A percentile compares a stretch with the other conserved stretches of the same genome.
Evolutionary conservation across 306 rosid species (phyloP).

Genomic region (Sicyos edulis): DNA sequence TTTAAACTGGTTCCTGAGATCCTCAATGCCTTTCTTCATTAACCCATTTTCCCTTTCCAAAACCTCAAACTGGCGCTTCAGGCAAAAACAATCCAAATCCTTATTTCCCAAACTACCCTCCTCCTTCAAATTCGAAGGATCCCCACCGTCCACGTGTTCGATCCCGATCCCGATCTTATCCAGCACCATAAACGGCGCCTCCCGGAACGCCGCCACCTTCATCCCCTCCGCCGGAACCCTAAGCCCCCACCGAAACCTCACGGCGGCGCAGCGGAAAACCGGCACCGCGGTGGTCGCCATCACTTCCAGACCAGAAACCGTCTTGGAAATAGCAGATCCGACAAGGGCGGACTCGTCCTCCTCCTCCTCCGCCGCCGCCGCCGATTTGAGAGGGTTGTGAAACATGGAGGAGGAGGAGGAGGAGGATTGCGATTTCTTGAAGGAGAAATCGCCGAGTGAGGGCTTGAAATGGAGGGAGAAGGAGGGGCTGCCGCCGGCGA

Average conservation of each 20-base stretch:
- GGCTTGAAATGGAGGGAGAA: conserved; percentile 94
- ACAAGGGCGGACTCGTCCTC: conserved; percentile 25
- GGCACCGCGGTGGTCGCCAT: conserved; percentile 65
- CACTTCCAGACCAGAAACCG: conserved; percentile 55
- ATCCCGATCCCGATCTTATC: conserved; percentile 87
- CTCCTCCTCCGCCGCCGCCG: conserved; percentile 21
- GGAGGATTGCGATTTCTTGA: conserved; percentile 55
- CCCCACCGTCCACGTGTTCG: conserved; percentile 58
- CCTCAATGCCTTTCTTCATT: conserved; percentile 65
- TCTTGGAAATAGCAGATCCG: conserved; percentile 26
- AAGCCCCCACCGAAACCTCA: conserved; percentile 76
- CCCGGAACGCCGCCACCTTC: conserved; percentile 41
- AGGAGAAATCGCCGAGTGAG: conserved; percentile 67
- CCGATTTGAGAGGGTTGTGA: conserved; percentile 22
- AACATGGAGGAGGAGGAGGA: conserved; percentile 33
- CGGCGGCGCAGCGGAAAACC: conserved; percentile 40
- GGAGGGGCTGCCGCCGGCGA: conserved; percentile 41
- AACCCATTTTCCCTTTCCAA: conserved; percentile 58
- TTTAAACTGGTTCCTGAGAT: conserved; percentile 54
- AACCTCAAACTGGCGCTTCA: conserved; percentile 64
- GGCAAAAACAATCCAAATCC: conserved; percentile 36
- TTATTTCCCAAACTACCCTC: conserved; percentile 29
- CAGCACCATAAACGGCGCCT: conserved; percentile 73
- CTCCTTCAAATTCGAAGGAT: conserved; percentile 26
- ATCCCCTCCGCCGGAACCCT: conserved; percentile 52